Evolutionary conservation across 148 eudicot species (phyloP).

Genomic region (Rhododendron mucronatum): DNA sequence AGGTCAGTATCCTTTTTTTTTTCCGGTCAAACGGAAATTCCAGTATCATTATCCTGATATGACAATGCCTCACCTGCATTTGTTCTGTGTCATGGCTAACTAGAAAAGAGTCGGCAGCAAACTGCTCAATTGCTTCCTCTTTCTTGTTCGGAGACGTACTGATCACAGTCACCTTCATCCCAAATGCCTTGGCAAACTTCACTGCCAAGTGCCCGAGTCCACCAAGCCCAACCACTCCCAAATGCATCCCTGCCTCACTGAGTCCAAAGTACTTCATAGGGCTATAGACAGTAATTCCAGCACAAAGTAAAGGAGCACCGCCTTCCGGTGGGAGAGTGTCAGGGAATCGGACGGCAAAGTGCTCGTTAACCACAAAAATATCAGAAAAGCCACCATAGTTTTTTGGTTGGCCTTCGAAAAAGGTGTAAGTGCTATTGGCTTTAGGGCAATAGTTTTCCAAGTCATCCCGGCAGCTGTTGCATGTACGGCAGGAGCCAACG

Average conservation of each 20-base stretch:
- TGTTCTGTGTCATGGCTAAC: neutral
- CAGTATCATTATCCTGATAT: no score
- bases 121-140: neutral
- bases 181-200: slow-evolving; percentile 10
- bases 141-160: slow-evolving; percentile 7
- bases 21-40: no score
- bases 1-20: no score
- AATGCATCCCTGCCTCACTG: neutral
- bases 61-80: neutral
- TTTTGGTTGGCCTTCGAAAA: neutral
- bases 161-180: slow-evolving; percentile 14
- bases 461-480: neutral
- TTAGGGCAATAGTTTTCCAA: slow-evolving; percentile 4
- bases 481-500: neutral
- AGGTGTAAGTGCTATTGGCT: neutral
- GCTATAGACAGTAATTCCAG: slow-evolving; percentile 8
- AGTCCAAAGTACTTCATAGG: slow-evolving; percentile 12
- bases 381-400: slow-evolving; percentile 5
- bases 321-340: slow-evolving; percentile 2
- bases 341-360: neutral
- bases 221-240: slow-evolving; percentile 9
- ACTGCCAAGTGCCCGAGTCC: slow-evolving; percentile 12
- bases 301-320: slow-evolving; percentile 9
- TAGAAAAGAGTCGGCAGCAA: slow-evolving; percentile 1
- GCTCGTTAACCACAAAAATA: neutral